Conservation (phyloP, 2,329 filamentous ascomycete genomes). For the Cercospora beticola region DNA sequence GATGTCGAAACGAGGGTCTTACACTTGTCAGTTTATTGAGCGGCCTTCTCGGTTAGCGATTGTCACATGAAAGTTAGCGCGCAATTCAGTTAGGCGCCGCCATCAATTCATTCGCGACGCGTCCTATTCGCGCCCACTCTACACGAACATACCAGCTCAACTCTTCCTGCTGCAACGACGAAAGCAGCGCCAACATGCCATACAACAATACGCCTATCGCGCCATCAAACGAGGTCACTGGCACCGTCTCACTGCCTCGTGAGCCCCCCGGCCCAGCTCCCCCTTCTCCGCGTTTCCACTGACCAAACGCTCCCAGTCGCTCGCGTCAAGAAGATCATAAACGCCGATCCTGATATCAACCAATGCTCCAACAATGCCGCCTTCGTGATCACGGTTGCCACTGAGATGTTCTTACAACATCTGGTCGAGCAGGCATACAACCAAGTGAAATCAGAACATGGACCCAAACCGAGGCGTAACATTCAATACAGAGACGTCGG, state of each 20-base stretch:
- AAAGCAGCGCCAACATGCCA: constrained; percentile 62
- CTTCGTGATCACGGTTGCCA: constrained; percentile 89
- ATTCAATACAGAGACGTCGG: constrained; percentile 95
- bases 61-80: constrained; percentile 9
- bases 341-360: constrained; percentile 78
- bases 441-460: constrained; percentile 75
- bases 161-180: not conserved
- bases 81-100: not conserved
- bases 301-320: constrained; percentile 61
- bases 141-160: not conserved
- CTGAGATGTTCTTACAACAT: constrained; percentile 95
- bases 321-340: constrained; percentile 93
- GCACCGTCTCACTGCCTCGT: constrained; percentile 83
- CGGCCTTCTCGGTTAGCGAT: not conserved
- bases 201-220: constrained; percentile 85
- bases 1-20: not conserved
- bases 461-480: constrained; percentile 81
- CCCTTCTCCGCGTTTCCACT: not conserved
- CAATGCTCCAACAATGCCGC: constrained; percentile 91
- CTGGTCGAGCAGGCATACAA: constrained; percentile 81
- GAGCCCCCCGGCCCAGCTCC: constrained; percentile 42
- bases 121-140: not conserved
- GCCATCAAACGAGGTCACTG: constrained; percentile 77
- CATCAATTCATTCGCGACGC: not conserved
- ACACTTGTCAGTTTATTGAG: not conserved